phyloP scores from a whole-genome alignment of 2,329 filamentous ascomycete species.

The Colletotrichum tanaceti region DNA sequence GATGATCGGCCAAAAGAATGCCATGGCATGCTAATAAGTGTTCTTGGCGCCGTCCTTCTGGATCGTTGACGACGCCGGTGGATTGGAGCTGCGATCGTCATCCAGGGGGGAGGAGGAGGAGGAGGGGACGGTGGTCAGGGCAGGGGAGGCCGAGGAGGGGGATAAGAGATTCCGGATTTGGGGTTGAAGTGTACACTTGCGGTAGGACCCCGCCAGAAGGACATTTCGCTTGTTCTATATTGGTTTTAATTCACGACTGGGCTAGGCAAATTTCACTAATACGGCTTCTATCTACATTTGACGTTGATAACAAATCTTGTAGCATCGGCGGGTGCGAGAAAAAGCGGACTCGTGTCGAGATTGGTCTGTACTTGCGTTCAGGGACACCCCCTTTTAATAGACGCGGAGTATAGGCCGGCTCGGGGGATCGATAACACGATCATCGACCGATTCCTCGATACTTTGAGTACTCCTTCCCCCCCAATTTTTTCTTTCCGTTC shows the following conservation, averaged over 20 bases:
- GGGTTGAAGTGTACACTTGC: background rate
- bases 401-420: slow-evolving; percentile 26
- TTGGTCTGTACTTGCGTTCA: background rate
- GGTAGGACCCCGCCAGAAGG: background rate
- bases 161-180: background rate
- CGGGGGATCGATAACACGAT: background rate
- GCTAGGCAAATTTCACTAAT: no score
- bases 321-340: no score
- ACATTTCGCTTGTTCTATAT: background rate
- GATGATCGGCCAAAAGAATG: background rate
- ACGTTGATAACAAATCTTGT: no score
- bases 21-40: background rate
- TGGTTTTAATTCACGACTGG: no score
- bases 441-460: background rate
- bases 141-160: background rate
- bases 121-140: background rate
- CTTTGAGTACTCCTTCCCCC: no score
- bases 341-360: background rate
- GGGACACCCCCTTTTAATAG: slow-evolving; percentile 20
- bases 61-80: slow-evolving; percentile 22
- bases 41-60: background rate
- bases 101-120: background rate
- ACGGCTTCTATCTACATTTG: no score
- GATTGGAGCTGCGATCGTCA: slow-evolving; percentile 26
- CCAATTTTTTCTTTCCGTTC: no score